phyloP scores from a whole-genome alignment of 2,329 filamentous ascomycete species.

The Lecanicillium sp. region DNA sequence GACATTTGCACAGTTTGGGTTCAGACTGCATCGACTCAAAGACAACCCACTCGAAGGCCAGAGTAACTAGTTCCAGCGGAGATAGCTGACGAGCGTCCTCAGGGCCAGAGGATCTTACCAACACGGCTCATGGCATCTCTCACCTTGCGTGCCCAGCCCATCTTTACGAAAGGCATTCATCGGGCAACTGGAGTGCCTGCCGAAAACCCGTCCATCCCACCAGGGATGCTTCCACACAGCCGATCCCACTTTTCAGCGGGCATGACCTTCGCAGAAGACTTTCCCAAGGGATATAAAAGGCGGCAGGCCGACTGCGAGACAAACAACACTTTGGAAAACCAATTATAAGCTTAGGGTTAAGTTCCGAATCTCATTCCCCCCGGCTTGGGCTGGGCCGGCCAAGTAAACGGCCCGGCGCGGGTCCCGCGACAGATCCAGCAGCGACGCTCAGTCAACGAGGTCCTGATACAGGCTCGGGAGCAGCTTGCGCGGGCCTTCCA shows the following conservation, averaged over 20 bases:
- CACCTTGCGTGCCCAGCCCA: slow-evolving; percentile 41
- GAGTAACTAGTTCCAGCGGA: slow-evolving; percentile 54
- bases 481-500: slow-evolving; percentile 41
- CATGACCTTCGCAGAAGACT: slow-evolving; percentile 20
- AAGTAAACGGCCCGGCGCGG: slow-evolving; percentile 25
- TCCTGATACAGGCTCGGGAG: slow-evolving; percentile 55
- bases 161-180: slow-evolving; percentile 1
- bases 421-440: slow-evolving; percentile 32
- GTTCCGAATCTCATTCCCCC: slow-evolving; percentile 70
- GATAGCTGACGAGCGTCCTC: slow-evolving; percentile 69
- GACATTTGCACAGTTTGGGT: slow-evolving; percentile 10
- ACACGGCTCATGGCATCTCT: slow-evolving; percentile 64
- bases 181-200: slow-evolving; percentile 45
- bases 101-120: slow-evolving; percentile 65
- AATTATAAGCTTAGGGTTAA: slow-evolving; percentile 88
- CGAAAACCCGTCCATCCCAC: slow-evolving; percentile 19
- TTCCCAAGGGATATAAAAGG: slow-evolving; percentile 52
- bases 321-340: slow-evolving; percentile 62
- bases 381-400: slow-evolving; percentile 32
- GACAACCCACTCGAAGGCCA: slow-evolving; percentile 38
- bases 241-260: slow-evolving; percentile 45
- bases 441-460: slow-evolving; percentile 37
- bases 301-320: slow-evolving; percentile 51
- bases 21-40: slow-evolving; percentile 23
- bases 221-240: slow-evolving; percentile 34